Conservation (phyloP, 805 yeast genomes). For the Spathaspora passalidarum region DNA sequence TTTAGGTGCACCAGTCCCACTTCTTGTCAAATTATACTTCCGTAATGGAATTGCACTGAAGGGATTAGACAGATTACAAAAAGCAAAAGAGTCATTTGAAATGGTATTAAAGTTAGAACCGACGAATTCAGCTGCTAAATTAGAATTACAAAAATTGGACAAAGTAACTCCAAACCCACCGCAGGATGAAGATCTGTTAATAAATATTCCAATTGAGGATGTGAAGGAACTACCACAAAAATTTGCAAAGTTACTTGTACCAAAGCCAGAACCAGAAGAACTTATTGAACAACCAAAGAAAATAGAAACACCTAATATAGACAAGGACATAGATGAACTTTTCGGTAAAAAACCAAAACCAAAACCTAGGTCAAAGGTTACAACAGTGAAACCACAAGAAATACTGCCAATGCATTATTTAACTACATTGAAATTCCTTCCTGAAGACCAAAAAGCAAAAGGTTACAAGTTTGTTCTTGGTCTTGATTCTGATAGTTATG, state of each 20-base stretch:
- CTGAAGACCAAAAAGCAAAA: slow-evolving; percentile 19
- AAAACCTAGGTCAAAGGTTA: background rate
- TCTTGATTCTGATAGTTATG: slow-evolving; percentile 21
- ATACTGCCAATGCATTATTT: slow-evolving; percentile 23
- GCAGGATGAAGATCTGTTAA: background rate
- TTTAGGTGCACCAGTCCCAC: slow-evolving; percentile 23
- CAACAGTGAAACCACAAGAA: background rate
- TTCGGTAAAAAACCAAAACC: slow-evolving; percentile 10
- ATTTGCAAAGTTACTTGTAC: slow-evolving; percentile 13
- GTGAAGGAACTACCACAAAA: slow-evolving; percentile 45
- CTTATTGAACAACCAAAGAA: background rate
- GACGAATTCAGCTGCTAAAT: slow-evolving; percentile 32
- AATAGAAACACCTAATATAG: slow-evolving; percentile 1
- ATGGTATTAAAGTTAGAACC: slow-evolving; percentile 43
- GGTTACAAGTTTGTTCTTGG: slow-evolving; percentile 38
- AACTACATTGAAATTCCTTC: slow-evolving; percentile 22
- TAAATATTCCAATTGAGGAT: slow-evolving; percentile 32
- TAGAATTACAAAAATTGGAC: slow-evolving; percentile 27
- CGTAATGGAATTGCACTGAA: slow-evolving; percentile 45
- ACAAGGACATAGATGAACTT: slow-evolving; percentile 15
- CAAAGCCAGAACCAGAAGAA: background rate
- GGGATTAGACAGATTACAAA: slow-evolving; percentile 18
- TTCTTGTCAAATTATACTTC: slow-evolving; percentile 48
- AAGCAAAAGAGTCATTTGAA: slow-evolving; percentile 27
- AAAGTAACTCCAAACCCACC: background rate